Evolutionary conservation across 495 filamentous ascomycete species (phyloP).

Genomic region (Neurospora sp.): DNA sequence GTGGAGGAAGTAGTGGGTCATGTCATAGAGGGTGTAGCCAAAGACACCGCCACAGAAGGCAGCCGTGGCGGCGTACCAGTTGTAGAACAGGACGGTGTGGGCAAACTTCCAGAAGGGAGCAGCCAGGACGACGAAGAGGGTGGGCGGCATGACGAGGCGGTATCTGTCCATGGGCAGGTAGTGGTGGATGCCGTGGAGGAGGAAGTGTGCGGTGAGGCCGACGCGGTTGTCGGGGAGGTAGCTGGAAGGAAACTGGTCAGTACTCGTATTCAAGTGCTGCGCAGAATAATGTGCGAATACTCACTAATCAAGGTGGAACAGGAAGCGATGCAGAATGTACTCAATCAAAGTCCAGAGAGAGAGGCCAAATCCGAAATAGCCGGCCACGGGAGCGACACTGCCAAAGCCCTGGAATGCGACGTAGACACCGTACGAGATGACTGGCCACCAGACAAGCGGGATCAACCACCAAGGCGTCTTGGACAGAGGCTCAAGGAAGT

Average conservation of each 20-base stretch:
- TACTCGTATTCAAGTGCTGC: not conserved
- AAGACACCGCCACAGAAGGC: slow-evolving; percentile 88
- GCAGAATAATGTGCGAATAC: slow-evolving; percentile 15
- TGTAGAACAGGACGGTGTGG: slow-evolving; percentile 69
- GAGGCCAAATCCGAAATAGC: slow-evolving; percentile 56
- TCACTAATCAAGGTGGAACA: slow-evolving; percentile 92
- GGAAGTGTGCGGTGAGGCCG: slow-evolving; percentile 80
- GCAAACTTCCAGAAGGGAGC: slow-evolving; percentile 90
- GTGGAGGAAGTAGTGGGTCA: slow-evolving; percentile 99
- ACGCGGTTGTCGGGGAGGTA: slow-evolving; percentile 87
- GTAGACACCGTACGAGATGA: slow-evolving; percentile 62
- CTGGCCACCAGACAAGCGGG: slow-evolving; percentile 78
- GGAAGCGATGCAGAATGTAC: slow-evolving; percentile 78
- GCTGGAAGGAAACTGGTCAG: slow-evolving; percentile 30
- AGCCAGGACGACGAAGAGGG: slow-evolving; percentile 76
- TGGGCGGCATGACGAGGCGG: slow-evolving; percentile 93
- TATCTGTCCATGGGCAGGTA: slow-evolving; percentile 98
- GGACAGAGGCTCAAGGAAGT: slow-evolving; percentile 90
- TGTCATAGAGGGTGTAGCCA: slow-evolving; percentile 90
- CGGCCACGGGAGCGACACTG: slow-evolving; percentile 28
- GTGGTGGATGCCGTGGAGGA: slow-evolving; percentile 95
- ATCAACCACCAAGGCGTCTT: slow-evolving; percentile 91
- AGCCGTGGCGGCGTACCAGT: slow-evolving; percentile 69
- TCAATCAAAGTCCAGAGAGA: slow-evolving; percentile 83
- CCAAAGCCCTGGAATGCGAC: slow-evolving; percentile 48